Base-by-base conservation (phyloP, 2,329 filamentous ascomycete species). In the Rhexocercosporidium sp. region DNA sequence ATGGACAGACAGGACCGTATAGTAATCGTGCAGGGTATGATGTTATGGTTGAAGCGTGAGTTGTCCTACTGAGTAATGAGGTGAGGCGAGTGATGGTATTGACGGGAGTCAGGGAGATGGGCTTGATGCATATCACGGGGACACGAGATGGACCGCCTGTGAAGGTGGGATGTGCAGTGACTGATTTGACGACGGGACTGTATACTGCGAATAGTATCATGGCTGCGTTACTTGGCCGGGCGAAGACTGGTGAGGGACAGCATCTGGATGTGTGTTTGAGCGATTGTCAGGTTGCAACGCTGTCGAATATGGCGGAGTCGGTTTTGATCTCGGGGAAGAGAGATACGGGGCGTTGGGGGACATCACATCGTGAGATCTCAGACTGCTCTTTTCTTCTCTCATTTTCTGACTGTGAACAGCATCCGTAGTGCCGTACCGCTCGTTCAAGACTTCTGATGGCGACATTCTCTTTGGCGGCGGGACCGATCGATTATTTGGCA, bases 71-170 rank as follows among this genome's bases (percentile, higher is more conserved):
- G 25, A 22, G 20, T n/a, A n/a, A 31, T 7, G 20, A 62, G 9
- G 62, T 20, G 25, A 22, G 16, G 16, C 9, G 18, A 62, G 9
- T 9, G 62, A 11, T 6, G 20, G 27, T 16, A 44, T 39, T 64
- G 54, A 66, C 47, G 9, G 25, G 41, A 18, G 8, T 20, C 25
- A 72, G 70, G 69, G 95, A 97, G 78, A 94, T 98, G 81, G 95
- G 95, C 0, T 82, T 98, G 66, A 98, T 98, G 95, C 95, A 98
- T 81, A 97, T 98, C 74, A 98, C 95, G 0, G 95, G 95, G 39
- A 86, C 88, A 67, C 86, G 94, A 54, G 91, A 96, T 74, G 93
- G 94, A 0, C 90, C 93, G 3, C 95, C 95, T 0, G 95, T 97
- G 54, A 98, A 98, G 80, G 95, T 97, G 3, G 95, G 95, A 22